Conservation (phyloP, 73 alveolate species). For the Tetrahymena malaccensis region DNA sequence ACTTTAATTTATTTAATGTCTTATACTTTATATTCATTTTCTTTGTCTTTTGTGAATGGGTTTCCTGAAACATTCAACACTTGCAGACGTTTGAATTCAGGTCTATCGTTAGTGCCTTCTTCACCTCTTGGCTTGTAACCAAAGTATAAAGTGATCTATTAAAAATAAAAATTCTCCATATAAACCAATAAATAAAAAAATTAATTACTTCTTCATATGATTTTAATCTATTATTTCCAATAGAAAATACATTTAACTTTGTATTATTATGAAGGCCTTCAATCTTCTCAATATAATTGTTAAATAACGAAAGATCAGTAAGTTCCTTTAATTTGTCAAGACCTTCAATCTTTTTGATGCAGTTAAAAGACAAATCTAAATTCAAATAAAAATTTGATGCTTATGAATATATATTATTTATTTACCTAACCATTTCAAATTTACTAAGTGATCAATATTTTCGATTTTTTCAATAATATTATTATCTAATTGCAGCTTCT, state of each 20-base stretch:
- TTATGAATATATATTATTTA: not conserved
- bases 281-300: slow-evolving; percentile 53
- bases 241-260: slow-evolving; percentile 64
- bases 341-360: slow-evolving; percentile 75
- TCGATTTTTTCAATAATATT: slow-evolving; percentile 70
- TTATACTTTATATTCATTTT: slow-evolving; percentile 47
- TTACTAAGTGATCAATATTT: slow-evolving; percentile 70
- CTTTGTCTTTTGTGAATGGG: slow-evolving; percentile 69
- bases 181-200: not conserved
- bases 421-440: slow-evolving; percentile 70
- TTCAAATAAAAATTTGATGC: not conserved
- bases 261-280: slow-evolving; percentile 59
- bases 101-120: not conserved
- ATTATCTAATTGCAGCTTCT: slow-evolving; percentile 69
- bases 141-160: not conserved
- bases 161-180: not conserved
- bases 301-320: slow-evolving; percentile 68
- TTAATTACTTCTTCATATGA: slow-evolving; percentile 49
- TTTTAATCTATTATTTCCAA: slow-evolving; percentile 55
- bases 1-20: not conserved
- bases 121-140: not conserved
- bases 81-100: slow-evolving; percentile 53
- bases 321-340: slow-evolving; percentile 63
- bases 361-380: slow-evolving; percentile 76
- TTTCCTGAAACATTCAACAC: slow-evolving; percentile 70